Evolutionary conservation across 2,329 filamentous ascomycete genomes (phyloP), one percentile per base, ranked within the genome.

Genomic region (Colletotrichum sp.): DNA sequence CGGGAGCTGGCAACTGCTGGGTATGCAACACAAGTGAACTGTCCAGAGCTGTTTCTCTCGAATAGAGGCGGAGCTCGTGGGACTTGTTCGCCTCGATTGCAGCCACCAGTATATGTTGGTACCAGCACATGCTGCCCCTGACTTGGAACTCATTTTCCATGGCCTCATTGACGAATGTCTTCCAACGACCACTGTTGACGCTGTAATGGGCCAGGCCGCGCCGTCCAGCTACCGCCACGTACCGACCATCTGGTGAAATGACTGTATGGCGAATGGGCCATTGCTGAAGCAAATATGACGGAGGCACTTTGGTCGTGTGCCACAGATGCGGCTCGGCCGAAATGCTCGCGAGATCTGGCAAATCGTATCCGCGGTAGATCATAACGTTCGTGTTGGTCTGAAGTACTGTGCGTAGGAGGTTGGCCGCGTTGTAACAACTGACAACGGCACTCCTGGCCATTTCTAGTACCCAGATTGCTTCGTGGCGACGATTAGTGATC

Each of bases 121-220:
- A 96, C 97, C 97, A 99, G 83, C 96, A 99, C 96, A 99, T 98
- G 8, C 97, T 97, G 65, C 97, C 97, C 77, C 96, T 90, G 16
- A 99, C 95, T 28, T 95, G 92, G 82, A 99, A 99, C 77, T 96
- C 95, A 80, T 96, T 96, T 84, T 99, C 97, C 81, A 93, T 91
- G 34, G 90, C 92, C 30, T 93, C 90, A 80, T 96, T 95, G 65
- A 94, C 90, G 83, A 99, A 99, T 0, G 94, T 98, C 83, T 98
- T 98, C 97, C 97, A 99, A 75, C 97, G 91, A 32, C 96, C 95
- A 82, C 96, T 99, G 79, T 94, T 94, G 77, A 98, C 92, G 81
- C 97, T 99, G 85, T 99, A 99, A 84, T 99, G 97, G 12, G 96
- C 96, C 68, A 99, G 89, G 1, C 97, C 97, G 79, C 96, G 92